Evolutionary conservation across 192 early-diverging fungal genomes (phyloP), one percentile per base, ranked within the genome.

Genomic region (Linnemannia schmuckeri): DNA sequence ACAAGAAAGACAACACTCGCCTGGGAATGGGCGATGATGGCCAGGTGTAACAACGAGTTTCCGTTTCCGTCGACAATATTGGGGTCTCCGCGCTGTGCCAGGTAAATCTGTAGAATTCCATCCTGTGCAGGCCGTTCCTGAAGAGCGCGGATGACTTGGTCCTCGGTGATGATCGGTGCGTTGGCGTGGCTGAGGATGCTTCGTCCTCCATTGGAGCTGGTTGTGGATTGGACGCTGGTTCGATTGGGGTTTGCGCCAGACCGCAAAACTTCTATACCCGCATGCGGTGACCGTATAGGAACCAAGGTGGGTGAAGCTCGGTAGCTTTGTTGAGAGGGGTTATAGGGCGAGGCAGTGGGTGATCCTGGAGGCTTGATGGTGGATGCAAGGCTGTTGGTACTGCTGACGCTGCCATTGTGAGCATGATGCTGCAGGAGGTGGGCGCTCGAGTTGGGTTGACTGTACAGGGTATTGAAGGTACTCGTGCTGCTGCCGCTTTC

Each of bases 11-110:
- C 85, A 8, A 87, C 38, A 57, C 85, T 81, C 10, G 85, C 85
- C 22, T 87, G 85, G 3, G 85, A 87, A 37, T 81, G 80, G 6
- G 79, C 79, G n/a, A 87, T 81, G 49, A 87, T 87, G 22, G 85
- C 85, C 9, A 87, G 72, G n/a, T 87, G 85, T 47, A 87, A 13
- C 8, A 87, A 54, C 0, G 85, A 87, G 33, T 81, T 87, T 22
- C 85, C 85, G 22, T 81, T 81, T 7, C 70, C 79, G 37, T 87
- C 85, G 20, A 87, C 76, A 78, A 87, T 87, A 52, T 87, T 87
- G 69, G 85, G 85, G 49, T 87, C 79, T 27, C 85, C 79, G 7
- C 72, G 41, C 44, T 87, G 85, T 3, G 79, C 68, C 30, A 87
- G 30, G 52, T 87, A 87, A 33, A 74, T 68, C 71, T 87, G 79